Conservation (phyloP, 177 flowering plant genomes). For the Telopea speciosissima region DNA sequence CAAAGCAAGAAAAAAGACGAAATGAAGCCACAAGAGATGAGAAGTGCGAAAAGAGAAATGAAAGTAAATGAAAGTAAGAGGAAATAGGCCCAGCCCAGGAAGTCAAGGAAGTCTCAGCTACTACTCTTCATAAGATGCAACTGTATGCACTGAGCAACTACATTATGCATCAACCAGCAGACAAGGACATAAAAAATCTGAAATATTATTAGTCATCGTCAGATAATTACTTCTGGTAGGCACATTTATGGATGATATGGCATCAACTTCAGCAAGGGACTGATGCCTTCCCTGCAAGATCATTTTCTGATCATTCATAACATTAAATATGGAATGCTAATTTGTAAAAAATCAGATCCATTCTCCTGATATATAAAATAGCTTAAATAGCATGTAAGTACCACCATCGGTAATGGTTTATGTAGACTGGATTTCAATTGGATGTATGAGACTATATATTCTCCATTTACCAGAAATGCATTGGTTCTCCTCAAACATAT, state of each 20-base stretch:
- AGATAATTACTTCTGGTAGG: slow-evolving; percentile 7
- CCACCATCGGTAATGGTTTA: neutral
- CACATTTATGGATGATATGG: slow-evolving; percentile 11
- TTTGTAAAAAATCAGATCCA: neutral
- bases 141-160: neutral
- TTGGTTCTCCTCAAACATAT: neutral
- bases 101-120: no score
- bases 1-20: no score
- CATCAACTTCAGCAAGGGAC: slow-evolving; percentile 7
- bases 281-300: slow-evolving; percentile 4
- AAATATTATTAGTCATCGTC: neutral
- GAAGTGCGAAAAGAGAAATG: no score
- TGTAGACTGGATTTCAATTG: neutral
- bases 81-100: no score
- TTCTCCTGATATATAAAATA: neutral
- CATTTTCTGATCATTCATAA: neutral
- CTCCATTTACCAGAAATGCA: neutral
- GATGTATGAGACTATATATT: neutral
- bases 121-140: neutral
- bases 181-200: neutral
- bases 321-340: neutral
- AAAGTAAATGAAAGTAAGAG: no score
- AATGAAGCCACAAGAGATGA: no score
- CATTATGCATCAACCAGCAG: neutral
- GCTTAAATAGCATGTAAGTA: neutral